phyloP scores from a whole-genome alignment of 2,329 filamentous ascomycete genomes.

The Dactylella cylindrospora region DNA sequence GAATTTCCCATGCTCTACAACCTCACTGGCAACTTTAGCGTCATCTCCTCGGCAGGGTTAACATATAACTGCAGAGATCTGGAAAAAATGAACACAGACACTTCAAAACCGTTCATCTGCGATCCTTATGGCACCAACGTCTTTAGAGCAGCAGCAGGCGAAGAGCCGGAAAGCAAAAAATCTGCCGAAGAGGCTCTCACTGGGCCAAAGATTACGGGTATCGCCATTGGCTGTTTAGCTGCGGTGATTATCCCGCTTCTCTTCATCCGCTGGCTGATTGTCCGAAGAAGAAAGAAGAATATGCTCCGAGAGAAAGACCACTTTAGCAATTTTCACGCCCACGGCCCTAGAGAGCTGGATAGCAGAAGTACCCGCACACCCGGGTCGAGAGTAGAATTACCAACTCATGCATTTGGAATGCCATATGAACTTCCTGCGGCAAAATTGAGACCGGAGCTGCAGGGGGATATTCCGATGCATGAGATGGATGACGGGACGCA shows the following conservation, averaged over 20 bases:
- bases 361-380: slow-evolving; percentile 38
- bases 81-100: slow-evolving; percentile 26
- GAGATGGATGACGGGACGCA: slow-evolving; percentile 20
- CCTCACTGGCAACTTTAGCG: slow-evolving; percentile 31
- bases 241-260: slow-evolving; percentile 31
- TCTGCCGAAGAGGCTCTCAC: slow-evolving; percentile 7
- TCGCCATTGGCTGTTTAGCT: slow-evolving; percentile 40
- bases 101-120: slow-evolving; percentile 38
- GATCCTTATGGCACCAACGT: slow-evolving; percentile 35
- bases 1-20: slow-evolving; percentile 37
- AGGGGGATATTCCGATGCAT: slow-evolving; percentile 27
- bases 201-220: slow-evolving; percentile 38
- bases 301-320: slow-evolving; percentile 33
- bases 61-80: slow-evolving; percentile 23
- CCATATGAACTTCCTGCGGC: slow-evolving; percentile 29
- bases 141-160: slow-evolving; percentile 16
- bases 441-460: slow-evolving; percentile 31
- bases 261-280: slow-evolving; percentile 31
- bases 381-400: slow-evolving; percentile 34
- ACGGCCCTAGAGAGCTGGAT: slow-evolving; percentile 26
- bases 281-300: slow-evolving; percentile 24
- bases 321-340: slow-evolving; percentile 22
- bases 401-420: slow-evolving; percentile 18
- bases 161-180: not conserved
- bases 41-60: slow-evolving; percentile 18